Evolutionary conservation across 2,329 filamentous ascomycete species (phyloP).

Genomic region (Bipolaris victoriae): DNA sequence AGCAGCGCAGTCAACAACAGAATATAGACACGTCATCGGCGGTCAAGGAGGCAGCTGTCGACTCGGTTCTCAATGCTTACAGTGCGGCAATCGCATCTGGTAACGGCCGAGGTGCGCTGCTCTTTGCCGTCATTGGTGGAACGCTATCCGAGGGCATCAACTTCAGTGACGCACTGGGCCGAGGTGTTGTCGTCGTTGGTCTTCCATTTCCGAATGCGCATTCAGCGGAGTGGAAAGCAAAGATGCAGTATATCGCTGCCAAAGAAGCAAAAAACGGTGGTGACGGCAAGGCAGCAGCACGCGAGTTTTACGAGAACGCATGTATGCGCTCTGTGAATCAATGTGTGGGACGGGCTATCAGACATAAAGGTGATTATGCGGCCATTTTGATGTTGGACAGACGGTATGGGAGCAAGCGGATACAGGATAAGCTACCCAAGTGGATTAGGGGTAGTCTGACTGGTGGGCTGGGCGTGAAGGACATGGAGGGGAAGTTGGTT

Average conservation of each 20-base stretch:
- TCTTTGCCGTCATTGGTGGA: conserved; percentile 90
- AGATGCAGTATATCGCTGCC: conserved; percentile 82
- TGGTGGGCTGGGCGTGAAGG: conserved; percentile 49
- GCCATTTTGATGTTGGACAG: conserved; percentile 84
- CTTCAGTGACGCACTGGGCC: conserved; percentile 88
- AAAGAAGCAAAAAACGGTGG: conserved; percentile 52
- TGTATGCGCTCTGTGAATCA: conserved; percentile 98
- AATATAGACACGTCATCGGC: conserved; percentile 63
- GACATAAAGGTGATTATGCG: conserved; percentile 87
- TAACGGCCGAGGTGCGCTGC: conserved; percentile 70
- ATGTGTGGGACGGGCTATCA: conserved; percentile 89
- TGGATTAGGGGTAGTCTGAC: conserved; percentile 81
- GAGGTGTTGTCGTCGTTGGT: conserved; percentile 89
- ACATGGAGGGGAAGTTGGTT: conserved; percentile 49
- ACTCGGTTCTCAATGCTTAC: conserved; percentile 77
- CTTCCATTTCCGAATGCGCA: conserved; percentile 91
- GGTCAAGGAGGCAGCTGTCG: conserved; percentile 59
- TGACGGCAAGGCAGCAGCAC: conserved; percentile 58
- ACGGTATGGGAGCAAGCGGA: conserved; percentile 75
- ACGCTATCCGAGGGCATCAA: conserved; percentile 98
- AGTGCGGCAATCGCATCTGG: conserved; percentile 64
- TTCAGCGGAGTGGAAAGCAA: conserved; percentile 90
- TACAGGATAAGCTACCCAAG: conserved; percentile 78
- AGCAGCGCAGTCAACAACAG: conserved; percentile 40
- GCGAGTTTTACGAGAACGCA: conserved; percentile 89